phyloP scores from a whole-genome alignment of 2,329 filamentous ascomycete species.

The Arthrobotrys sphaeroides region DNA sequence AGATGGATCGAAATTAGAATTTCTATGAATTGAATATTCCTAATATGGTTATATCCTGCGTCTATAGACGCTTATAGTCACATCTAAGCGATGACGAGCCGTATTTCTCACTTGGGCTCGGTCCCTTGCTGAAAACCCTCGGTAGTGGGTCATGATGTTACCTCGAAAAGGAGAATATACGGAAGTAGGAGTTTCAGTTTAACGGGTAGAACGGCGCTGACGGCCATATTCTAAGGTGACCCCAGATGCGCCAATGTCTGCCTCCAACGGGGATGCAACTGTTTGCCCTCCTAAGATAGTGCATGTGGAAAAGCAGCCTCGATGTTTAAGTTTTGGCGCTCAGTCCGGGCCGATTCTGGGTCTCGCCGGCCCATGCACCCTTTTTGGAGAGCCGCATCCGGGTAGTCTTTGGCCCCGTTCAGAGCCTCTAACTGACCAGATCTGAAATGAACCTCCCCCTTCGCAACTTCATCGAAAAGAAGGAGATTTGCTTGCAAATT shows the following conservation, averaged over 20 bases:
- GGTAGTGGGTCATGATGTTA: neutral
- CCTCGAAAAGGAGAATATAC: neutral
- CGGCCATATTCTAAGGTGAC: neutral
- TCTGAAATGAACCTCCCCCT: slow-evolving; percentile 46
- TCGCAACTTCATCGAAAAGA: slow-evolving; percentile 34
- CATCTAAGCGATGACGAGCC: too few relatives aligned
- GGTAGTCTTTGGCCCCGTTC: neutral
- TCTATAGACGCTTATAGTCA: too few relatives aligned
- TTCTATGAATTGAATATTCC: too few relatives aligned
- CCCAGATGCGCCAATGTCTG: neutral
- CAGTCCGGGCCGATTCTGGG: neutral
- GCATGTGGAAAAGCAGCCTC: neutral
- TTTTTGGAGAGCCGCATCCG: slow-evolving; percentile 10
- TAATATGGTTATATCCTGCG: too few relatives aligned
- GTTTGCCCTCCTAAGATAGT: neutral
- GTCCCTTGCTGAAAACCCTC: too few relatives aligned
- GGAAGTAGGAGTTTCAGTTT: neutral
- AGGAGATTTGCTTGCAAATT: slow-evolving; percentile 7
- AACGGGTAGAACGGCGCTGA: neutral
- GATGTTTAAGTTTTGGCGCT: neutral
- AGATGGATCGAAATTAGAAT: too few relatives aligned
- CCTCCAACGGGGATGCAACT: neutral
- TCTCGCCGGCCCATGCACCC: neutral
- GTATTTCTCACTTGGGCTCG: too few relatives aligned
- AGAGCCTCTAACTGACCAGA: slow-evolving; percentile 16